These are phyloP conservation scores for Medakamo hakoo DNA, from an alignment of 139 green algal genomes.

Conservation along the genomic window DNA sequence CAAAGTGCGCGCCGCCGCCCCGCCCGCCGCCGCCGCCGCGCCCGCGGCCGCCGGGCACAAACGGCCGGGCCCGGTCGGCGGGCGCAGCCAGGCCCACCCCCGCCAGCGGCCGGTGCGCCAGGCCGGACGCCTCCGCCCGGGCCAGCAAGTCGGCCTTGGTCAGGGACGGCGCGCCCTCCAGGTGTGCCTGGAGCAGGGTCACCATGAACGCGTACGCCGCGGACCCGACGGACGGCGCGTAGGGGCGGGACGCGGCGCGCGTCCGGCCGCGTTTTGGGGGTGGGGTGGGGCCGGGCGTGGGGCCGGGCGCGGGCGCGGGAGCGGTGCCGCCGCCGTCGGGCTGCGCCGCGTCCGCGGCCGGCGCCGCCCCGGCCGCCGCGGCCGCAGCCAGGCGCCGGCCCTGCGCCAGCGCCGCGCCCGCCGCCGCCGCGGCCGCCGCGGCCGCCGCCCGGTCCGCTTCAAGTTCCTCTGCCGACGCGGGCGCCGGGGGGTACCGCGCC, in stretches of 20 bases:
- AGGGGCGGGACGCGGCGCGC: slow-evolving; percentile 6
- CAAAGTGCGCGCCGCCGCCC: background rate
- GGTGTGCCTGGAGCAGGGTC: background rate
- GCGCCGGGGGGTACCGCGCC: no score
- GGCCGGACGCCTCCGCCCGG: slow-evolving; percentile 11
- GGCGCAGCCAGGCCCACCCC: background rate
- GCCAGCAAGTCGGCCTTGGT: slow-evolving; percentile 19
- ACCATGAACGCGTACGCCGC: slow-evolving; percentile 31
- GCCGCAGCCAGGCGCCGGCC: background rate
- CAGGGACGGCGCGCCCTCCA: slow-evolving; percentile 2
- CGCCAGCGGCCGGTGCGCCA: background rate
- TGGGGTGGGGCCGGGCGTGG: background rate
- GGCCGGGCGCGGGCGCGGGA: background rate
- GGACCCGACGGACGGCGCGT: slow-evolving; percentile 20
- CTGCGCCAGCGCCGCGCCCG: no score
- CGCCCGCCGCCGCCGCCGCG: background rate
- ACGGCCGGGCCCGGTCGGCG: no score
- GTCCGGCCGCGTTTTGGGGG: no score
- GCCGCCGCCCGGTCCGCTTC: no score
- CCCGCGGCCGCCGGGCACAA: no score
- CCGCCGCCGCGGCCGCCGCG: no score
- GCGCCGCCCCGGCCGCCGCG: no score
- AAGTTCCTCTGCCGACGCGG: no score
- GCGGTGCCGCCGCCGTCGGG: no score
- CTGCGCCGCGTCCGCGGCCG: no score